A percentile compares a stretch with the other conserved stretches of the same genome.
Conservation (phyloP, 371 early-diverging fungal species). For the Nematocida ausubeli region DNA sequence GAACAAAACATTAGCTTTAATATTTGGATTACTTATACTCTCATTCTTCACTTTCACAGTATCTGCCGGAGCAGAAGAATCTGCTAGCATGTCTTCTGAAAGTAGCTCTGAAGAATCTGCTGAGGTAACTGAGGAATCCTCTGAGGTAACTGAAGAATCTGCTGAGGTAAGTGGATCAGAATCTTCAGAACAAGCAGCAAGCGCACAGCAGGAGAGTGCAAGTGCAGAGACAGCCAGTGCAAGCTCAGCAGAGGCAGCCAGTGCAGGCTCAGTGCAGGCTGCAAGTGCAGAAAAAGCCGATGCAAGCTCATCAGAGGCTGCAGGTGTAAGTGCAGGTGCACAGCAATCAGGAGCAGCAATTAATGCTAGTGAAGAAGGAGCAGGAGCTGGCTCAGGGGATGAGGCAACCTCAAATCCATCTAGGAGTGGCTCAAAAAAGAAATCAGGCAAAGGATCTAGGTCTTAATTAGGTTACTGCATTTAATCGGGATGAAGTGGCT, state of each 20-base stretch:
- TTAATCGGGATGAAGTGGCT: neutral
- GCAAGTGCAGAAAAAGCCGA: neutral
- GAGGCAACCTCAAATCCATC: neutral
- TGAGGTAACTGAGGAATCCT: neutral
- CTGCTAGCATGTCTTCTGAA: neutral
- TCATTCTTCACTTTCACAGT: conserved; percentile 2
- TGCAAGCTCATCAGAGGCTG: neutral
- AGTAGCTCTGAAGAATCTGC: neutral
- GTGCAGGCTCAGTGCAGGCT: neutral
- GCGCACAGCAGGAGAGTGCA: neutral
- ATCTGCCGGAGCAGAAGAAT: neutral
- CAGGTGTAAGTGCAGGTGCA: no score
- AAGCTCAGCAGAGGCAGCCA: neutral
- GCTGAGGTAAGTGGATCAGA: neutral
- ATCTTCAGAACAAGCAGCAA: neutral
- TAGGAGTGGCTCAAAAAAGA: neutral
- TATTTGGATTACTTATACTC: conserved; percentile 37
- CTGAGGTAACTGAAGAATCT: neutral
- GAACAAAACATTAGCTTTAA: conserved; percentile 32
- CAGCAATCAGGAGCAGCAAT: neutral
- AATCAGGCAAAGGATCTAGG: neutral
- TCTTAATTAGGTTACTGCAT: neutral
- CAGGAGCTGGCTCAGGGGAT: neutral
- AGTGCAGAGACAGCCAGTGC: neutral
- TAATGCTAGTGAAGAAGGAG: neutral